Base-by-base conservation (phyloP, 1,284 basidiomycete genomes). In the Tremellales sp. region DNA sequence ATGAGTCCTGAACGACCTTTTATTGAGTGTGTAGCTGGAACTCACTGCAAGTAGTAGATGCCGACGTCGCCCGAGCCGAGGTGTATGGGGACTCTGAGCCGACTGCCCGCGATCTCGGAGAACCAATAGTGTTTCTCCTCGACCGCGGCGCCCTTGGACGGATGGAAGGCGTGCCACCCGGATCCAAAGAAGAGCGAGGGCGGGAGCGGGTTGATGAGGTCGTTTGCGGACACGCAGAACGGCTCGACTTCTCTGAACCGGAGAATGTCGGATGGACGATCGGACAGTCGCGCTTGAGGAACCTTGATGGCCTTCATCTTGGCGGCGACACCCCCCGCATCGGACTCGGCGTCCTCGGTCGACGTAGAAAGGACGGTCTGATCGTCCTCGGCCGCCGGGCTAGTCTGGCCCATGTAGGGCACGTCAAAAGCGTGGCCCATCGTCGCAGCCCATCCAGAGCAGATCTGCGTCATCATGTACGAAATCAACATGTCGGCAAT, bases 201-300 rank as follows among this genome's bases (percentile, higher is more conserved):
- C 10, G 92, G 91, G 1, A 97, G 77, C 2, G 92, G 93, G 74
- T 94, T 94, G 67, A 95, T 87, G 35, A 97, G 77, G 69, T 97
- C 91, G 69, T 94, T 93, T 19, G 92, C 92, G 16, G 83, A 85
- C 0, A 87, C 89, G 71, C 93, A 97, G 75, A 79, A 90, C 12
- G 93, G 92, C 43, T 81, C 78, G 43, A 92, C 81, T 70, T 95
- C 92, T 61, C 87, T 80, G 68, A 86, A 91, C n/a, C 76, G 70
- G 2, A 77, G 43, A 61, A 77, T 56, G 55, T 79, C 77, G 32
- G 75, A 75, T 0, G 87, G 86, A 8, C 81, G 81, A 35, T 86
- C 84, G 52, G 79, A 80, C 63, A 95, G 83, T 13, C 86, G 79
- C 36, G 81, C 79, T 0, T 80, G 77, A 1, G 89, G 90, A 3